Base-by-base conservation (phyloP, 1,139 yeast genomes). In the Pichia sp. region DNA sequence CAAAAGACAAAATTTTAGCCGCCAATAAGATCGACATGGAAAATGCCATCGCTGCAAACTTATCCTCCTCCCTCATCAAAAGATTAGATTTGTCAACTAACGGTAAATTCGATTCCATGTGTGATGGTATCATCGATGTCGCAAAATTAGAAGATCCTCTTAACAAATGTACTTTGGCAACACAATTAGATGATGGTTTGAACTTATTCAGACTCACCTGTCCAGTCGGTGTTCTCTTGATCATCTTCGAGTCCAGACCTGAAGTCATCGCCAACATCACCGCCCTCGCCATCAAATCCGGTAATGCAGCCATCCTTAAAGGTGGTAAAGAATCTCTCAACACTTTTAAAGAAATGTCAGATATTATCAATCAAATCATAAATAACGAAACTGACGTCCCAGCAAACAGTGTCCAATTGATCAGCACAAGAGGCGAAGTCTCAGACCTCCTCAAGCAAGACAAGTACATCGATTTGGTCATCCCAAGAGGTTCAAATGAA, bases 231-330 rank as follows among this genome's bases (percentile, higher is more conserved):
- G 98, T 90, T 0, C 67, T 94, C 44, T 73, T 94, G 53, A 91
- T 94, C 43, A 94, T 94, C 51, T 94, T 94, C 63, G 99, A 94
- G 68, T 83, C 96, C 35, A 80, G 99, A 60, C 99, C 99, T 28
- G 99, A 94, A 65, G 99, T 94, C 15, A 93, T 94, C 70, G 99
- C 99, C 46, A 94, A 94, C 65, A 93, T 94, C 61, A 85, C 97
- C 12, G 95, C 99, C 0, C 74, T 94, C 62, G 96, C 98, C 20
- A 83, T 94, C 63, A 94, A 94, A 66, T 89, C 97, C 1, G 98
- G 97, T 31, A 87, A 88, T 62, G 87, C 97, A 7, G 99, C 97
- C 46, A 93, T 94, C 48, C 75, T 94, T 62, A 94, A 94, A 69
- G 99, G 99, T 54, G 99, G 99, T 52, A 91, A 90, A 66, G 99